Conservation (phyloP, 2,329 filamentous ascomycete genomes). For the Pseudogymnoascus sp. region DNA sequence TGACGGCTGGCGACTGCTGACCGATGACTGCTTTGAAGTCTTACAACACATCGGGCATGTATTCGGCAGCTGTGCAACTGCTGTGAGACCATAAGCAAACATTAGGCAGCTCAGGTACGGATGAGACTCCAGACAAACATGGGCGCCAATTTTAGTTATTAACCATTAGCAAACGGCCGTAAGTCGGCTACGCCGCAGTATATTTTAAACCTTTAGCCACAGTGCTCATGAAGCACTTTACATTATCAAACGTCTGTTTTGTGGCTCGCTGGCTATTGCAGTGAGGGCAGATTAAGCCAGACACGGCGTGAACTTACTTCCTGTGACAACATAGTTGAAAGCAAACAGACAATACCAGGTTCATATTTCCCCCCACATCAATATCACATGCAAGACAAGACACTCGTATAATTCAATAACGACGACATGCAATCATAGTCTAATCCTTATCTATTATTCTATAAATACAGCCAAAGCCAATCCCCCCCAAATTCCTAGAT, state of each 20-base stretch:
- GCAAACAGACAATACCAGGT: neutral
- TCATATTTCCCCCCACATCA: neutral
- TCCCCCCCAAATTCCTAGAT: constrained; percentile 21
- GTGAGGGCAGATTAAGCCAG: no score
- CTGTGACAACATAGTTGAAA: neutral
- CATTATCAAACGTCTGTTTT: neutral
- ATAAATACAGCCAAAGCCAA: constrained; percentile 29
- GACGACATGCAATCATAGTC: constrained; percentile 22
- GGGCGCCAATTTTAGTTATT: neutral
- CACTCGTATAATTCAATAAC: constrained; percentile 19
- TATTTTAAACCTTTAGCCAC: neutral
- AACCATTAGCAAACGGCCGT: neutral
- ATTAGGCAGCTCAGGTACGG: neutral
- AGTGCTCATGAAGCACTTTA: neutral
- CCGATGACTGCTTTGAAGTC: neutral
- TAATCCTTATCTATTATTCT: constrained; percentile 28
- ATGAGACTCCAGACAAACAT: neutral
- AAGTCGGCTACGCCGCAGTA: neutral
- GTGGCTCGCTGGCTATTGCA: neutral
- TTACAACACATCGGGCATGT: neutral
- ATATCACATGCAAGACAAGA: constrained; percentile 3
- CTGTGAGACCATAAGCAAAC: neutral
- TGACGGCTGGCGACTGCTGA: neutral
- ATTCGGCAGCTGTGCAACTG: neutral
- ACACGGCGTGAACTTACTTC: neutral